phyloP scores from a whole-genome alignment of 352 stramenopile species.

The Thraustotheca clavata region DNA sequence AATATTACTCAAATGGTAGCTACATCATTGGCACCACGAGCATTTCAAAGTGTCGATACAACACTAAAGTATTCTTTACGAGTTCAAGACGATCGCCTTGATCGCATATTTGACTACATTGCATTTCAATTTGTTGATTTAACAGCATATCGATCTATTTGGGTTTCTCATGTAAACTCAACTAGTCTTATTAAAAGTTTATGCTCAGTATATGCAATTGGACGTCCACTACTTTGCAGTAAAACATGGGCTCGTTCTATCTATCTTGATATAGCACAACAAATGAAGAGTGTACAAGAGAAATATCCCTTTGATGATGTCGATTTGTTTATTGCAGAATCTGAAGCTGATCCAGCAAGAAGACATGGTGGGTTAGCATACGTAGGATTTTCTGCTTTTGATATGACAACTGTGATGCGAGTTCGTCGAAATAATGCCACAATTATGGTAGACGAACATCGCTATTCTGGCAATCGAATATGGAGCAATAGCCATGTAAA shows the following conservation, averaged over 20 bases:
- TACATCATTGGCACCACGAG: neutral
- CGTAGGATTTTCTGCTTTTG: neutral
- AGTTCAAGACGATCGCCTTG: neutral
- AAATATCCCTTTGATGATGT: neutral
- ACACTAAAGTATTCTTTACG: neutral
- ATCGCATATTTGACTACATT: conserved; percentile 8
- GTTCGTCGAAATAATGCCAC: conserved; percentile 17
- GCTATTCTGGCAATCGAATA: conserved; percentile 36
- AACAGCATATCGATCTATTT: neutral
- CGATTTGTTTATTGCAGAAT: conserved; percentile 3
- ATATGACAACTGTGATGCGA: conserved; percentile 3
- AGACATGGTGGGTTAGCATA: conserved; percentile 1
- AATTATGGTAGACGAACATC: conserved; percentile 36
- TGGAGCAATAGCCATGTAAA: conserved; percentile 29
- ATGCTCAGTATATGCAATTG: neutral
- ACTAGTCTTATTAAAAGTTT: neutral
- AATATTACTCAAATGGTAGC: neutral
- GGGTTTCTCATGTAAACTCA: neutral
- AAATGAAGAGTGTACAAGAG: neutral
- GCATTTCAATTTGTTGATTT: neutral
- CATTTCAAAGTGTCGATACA: neutral
- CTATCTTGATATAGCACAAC: neutral
- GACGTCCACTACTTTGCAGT: neutral
- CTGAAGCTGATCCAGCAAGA: neutral
- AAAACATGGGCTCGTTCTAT: neutral